Base-by-base conservation (phyloP, 495 filamentous ascomycete species). In the Penicillium angulare region DNA sequence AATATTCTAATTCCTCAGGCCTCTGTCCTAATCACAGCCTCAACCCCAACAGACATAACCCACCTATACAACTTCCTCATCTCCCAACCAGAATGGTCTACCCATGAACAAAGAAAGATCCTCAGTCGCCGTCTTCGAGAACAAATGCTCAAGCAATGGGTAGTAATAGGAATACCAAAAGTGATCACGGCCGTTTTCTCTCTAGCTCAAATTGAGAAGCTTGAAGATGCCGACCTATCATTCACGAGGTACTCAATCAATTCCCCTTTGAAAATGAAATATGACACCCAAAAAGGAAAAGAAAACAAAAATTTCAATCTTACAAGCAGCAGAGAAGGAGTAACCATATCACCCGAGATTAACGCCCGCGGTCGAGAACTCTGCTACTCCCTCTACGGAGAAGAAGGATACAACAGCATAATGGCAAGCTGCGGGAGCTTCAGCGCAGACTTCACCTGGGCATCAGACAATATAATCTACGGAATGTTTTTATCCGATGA, bases 391-490 rank as follows among this genome's bases (percentile, higher is more conserved):
- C 21, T 43, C 20, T 43, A 43, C 22, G 41, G 41, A 2, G 41
- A 43, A 43, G 41, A 43, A 8, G 17, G 23, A 43, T 43, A 27
- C 16, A 31, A 43, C 7, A 31, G 16, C 8, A 43, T 43, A 21
- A 43, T 43, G 41, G 41, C 41, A 27, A 26, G 20, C 20, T 43
- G 41, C 22, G 41, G 41, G 1, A 43, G 41, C 22, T 23, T 43
- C 17, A 26, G 41, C 12, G 41, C 41, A 15, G 41, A 43, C 23
- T 27, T 43, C 16, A 43, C 41, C 3, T 43, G 41, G 41, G 24
- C 41, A 22, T 26, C 41, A 13, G 41, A 43, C n/a, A 43, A 29
- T 26, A 43, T 43, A 7, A 43, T 43, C 41, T 43, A 43, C 22
- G 41, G 41, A 27, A 43, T 43, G 41, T 31, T 43, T 23, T 22